A percentile compares a stretch with the other conserved stretches of the same genome.
Conservation (phyloP, 208 protist genomes). For the Acanthamoeba triangularis region DNA sequence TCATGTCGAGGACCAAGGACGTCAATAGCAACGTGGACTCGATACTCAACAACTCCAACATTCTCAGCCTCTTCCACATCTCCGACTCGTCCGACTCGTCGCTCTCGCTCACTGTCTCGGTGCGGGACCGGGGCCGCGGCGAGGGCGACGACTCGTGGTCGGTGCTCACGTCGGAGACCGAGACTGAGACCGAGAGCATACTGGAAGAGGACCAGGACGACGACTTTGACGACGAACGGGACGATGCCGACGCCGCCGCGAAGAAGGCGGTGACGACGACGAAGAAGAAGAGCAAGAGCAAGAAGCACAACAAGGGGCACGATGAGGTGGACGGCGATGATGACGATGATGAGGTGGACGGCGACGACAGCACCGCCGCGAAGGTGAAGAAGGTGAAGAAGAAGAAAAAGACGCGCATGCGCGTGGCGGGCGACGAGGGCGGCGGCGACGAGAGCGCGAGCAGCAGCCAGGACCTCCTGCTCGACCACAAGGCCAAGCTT, state of each 20-base stretch:
- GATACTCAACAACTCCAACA: slow-evolving; percentile 32
- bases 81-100: slow-evolving; percentile 24
- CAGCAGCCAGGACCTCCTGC: slow-evolving; percentile 16
- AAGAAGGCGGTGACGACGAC: background rate
- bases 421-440: background rate
- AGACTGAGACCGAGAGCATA: slow-evolving; percentile 72
- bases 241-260: background rate
- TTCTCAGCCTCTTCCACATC: slow-evolving; percentile 56
- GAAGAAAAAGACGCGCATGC: background rate
- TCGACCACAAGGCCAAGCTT: slow-evolving; percentile 1
- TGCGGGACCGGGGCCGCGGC: background rate
- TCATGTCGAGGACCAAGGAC: slow-evolving; percentile 31
- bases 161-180: slow-evolving; percentile 41
- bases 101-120: background rate
- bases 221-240: background rate
- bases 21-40: slow-evolving; percentile 56
- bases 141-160: slow-evolving; percentile 70
- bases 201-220: slow-evolving; percentile 45
- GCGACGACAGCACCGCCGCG: background rate
- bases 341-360: background rate
- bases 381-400: background rate
- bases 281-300: background rate
- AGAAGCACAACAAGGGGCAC: background rate
- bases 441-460: slow-evolving; percentile 2
- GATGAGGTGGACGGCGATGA: background rate